These are phyloP conservation scores for Auxenochlorella protothecoides DNA, from an alignment of 139 green algal species.

Conservation along the genomic window DNA sequence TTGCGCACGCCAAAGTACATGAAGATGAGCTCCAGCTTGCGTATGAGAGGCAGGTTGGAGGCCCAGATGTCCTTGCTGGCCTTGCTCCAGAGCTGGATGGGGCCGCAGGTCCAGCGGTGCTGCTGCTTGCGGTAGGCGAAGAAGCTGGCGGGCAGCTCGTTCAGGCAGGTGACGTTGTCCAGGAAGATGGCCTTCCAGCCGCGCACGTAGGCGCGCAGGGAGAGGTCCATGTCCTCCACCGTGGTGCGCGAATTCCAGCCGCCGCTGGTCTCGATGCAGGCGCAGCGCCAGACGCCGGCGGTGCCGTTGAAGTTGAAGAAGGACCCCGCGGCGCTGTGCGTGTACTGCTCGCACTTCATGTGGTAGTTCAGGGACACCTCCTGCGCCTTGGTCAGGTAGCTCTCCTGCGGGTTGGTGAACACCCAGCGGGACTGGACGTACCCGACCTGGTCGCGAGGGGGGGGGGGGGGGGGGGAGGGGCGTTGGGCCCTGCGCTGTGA, in stretches of 20 bases:
- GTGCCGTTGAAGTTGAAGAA: slow-evolving; percentile 94
- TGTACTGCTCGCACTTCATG: slow-evolving; percentile 75
- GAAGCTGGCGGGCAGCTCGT: slow-evolving; percentile 82
- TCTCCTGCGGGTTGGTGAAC: slow-evolving; percentile 75
- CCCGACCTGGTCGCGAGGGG: slow-evolving; percentile 34
- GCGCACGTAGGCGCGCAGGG: slow-evolving; percentile 64
- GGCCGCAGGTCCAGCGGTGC: slow-evolving; percentile 84
- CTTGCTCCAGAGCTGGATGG: slow-evolving; percentile 65
- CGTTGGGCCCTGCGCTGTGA: too few relatives aligned
- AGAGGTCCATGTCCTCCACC: slow-evolving; percentile 89
- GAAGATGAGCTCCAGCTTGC: slow-evolving; percentile 67
- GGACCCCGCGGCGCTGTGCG: slow-evolving; percentile 46
- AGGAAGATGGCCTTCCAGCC: slow-evolving; percentile 82
- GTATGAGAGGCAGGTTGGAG: slow-evolving; percentile 28
- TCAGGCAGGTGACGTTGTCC: slow-evolving; percentile 66
- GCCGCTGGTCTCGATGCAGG: slow-evolving; percentile 75
- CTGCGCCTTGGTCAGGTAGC: slow-evolving; percentile 65
- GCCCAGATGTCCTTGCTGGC: slow-evolving; percentile 49
- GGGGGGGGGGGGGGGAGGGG: too few relatives aligned
- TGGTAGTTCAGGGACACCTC: slow-evolving; percentile 75
- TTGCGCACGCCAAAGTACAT: slow-evolving; percentile 74
- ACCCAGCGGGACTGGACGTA: slow-evolving; percentile 73
- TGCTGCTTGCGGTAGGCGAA: slow-evolving; percentile 96
- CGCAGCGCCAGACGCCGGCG: slow-evolving; percentile 51
- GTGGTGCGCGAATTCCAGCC: slow-evolving; percentile 89